Conservation (phyloP, 2,329 filamentous ascomycete species). For the Triangularia verruculosa region DNA sequence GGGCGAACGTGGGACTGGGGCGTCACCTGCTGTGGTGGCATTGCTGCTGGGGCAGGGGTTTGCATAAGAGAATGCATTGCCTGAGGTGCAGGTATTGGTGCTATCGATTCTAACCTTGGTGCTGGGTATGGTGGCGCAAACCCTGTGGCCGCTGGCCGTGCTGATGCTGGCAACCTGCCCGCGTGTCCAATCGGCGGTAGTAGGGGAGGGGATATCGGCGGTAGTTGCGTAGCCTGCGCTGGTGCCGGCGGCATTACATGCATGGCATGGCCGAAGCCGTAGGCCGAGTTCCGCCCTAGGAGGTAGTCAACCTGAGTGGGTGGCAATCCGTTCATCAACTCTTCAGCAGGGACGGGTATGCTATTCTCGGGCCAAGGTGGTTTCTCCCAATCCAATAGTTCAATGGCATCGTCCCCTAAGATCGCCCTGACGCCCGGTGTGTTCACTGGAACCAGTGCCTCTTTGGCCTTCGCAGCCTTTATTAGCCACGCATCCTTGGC, state of each 20-base stretch:
- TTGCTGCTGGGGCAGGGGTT: neutral
- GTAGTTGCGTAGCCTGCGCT: too few species aligned
- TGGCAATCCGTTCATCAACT: neutral
- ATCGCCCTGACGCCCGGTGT: neutral
- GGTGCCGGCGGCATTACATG: neutral
- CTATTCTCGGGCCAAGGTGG: neutral
- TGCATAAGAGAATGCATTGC: neutral
- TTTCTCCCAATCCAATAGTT: neutral
- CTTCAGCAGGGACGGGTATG: neutral
- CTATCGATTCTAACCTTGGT: neutral
- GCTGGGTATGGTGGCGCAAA: neutral
- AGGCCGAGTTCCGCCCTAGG: neutral
- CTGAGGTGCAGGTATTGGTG: neutral
- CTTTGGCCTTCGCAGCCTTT: neutral
- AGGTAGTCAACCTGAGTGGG: neutral
- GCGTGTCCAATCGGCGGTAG: too few species aligned
- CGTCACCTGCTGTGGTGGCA: neutral
- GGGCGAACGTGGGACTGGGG: neutral
- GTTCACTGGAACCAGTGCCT: neutral
- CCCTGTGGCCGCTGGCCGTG: neutral
- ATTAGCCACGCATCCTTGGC: neutral
- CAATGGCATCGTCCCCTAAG: neutral
- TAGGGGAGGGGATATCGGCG: too few species aligned
- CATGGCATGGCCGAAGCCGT: neutral
- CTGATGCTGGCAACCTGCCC: neutral